Evolutionary conservation across 1,284 basidiomycete genomes (phyloP).

Genomic region (Cystobasidium slooffiae): DNA sequence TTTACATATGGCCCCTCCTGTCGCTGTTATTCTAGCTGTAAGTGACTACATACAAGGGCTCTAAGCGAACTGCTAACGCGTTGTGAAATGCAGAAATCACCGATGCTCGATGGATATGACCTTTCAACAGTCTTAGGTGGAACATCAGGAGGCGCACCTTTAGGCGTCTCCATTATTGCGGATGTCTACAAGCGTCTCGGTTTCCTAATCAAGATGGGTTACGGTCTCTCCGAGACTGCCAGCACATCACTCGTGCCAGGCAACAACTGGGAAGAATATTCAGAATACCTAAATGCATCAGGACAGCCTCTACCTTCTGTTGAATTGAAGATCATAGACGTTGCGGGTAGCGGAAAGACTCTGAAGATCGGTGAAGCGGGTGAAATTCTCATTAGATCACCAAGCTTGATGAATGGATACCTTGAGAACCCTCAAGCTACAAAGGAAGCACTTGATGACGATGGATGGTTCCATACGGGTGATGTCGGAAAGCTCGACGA

Average conservation of each 20-base stretch:
- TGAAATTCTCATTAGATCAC: slow-evolving; percentile 53
- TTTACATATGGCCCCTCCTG: slow-evolving; percentile 58
- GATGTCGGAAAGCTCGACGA: slow-evolving; percentile 54
- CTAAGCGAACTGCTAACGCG: neutral
- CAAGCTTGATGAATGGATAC: slow-evolving; percentile 55
- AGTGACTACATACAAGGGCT: neutral
- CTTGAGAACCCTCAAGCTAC: slow-evolving; percentile 55
- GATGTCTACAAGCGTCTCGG: slow-evolving; percentile 56
- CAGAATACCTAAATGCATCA: slow-evolving; percentile 50
- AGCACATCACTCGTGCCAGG: slow-evolving; percentile 48
- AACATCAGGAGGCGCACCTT: slow-evolving; percentile 58
- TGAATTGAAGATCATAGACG: slow-evolving; percentile 50
- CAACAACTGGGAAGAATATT: slow-evolving; percentile 51
- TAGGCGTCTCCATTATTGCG: slow-evolving; percentile 55
- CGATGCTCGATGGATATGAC: slow-evolving; percentile 52
- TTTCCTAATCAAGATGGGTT: slow-evolving; percentile 56
- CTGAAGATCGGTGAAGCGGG: slow-evolving; percentile 49
- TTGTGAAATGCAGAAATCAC: slow-evolving; percentile 26
- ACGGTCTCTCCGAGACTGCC: slow-evolving; percentile 53
- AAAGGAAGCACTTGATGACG: slow-evolving; percentile 49
- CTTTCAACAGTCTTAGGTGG: slow-evolving; percentile 55
- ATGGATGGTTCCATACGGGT: slow-evolving; percentile 51
- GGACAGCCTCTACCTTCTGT: slow-evolving; percentile 51
- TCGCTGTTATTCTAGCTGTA: slow-evolving; percentile 56
- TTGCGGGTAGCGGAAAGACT: slow-evolving; percentile 48